Evolutionary conservation across 495 filamentous ascomycete genomes (phyloP).

Genomic region (Daldinia concentrica): DNA sequence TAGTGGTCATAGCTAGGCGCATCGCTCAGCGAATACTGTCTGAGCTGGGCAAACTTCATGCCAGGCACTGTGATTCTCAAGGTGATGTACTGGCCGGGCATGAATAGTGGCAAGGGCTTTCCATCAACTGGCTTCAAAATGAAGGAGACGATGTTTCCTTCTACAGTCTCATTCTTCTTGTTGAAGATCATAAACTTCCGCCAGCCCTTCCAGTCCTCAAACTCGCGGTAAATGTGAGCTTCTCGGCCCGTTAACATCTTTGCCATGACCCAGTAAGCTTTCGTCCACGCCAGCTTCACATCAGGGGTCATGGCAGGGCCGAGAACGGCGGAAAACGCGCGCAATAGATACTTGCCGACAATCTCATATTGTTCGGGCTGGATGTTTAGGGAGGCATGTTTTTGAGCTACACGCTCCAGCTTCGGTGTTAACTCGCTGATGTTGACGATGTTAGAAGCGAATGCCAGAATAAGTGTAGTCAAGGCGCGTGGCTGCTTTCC

Average conservation of each 20-base stretch:
- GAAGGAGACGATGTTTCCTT: constrained; percentile 66
- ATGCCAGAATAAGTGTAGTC: constrained; percentile 71
- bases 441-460: constrained; percentile 75
- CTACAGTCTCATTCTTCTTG: constrained; percentile 68
- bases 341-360: constrained; percentile 72
- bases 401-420: constrained; percentile 76
- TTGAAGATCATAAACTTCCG: constrained; percentile 69
- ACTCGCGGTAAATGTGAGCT: constrained; percentile 65
- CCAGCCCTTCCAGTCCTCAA: constrained; percentile 69
- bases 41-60: constrained; percentile 67
- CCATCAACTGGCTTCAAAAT: constrained; percentile 71
- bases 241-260: constrained; percentile 72
- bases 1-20: constrained; percentile 66
- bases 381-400: constrained; percentile 77
- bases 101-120: constrained; percentile 65
- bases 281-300: constrained; percentile 68
- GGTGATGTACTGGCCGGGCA: constrained; percentile 76
- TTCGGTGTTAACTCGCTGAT: constrained; percentile 69
- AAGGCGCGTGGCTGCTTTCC: constrained; percentile 73
- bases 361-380: constrained; percentile 73
- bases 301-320: constrained; percentile 72
- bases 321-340: constrained; percentile 72
- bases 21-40: constrained; percentile 78
- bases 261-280: constrained; percentile 70
- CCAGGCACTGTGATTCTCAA: constrained; percentile 66